Conservation (phyloP, 1,284 basidiomycete species). For the Cystobasidium sp. region DNA sequence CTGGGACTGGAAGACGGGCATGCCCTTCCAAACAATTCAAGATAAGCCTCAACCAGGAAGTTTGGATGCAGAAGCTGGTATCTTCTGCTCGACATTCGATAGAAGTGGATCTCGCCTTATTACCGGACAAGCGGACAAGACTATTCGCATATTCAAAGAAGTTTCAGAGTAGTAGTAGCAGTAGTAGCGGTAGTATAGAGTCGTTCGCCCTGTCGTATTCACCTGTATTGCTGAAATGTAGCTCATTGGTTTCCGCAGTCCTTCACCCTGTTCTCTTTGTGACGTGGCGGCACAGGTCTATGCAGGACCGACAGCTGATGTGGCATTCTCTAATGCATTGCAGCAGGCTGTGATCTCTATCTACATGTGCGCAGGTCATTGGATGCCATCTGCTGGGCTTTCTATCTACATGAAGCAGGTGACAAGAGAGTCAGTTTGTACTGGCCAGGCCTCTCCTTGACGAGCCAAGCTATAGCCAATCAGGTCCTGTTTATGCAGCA, state of each 20-base stretch:
- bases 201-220: neutral
- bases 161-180: slow-evolving; percentile 23
- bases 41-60: slow-evolving; percentile 96
- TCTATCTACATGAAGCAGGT: too few species aligned
- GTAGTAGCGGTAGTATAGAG: neutral
- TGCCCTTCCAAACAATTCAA: slow-evolving; percentile 90
- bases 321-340: too few species aligned
- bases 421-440: too few species aligned
- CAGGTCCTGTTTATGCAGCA: neutral
- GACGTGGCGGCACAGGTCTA: too few species aligned
- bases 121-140: slow-evolving; percentile 97
- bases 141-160: slow-evolving; percentile 69
- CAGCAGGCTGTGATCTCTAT: too few species aligned
- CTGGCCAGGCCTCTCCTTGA: too few species aligned
- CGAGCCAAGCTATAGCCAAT: too few species aligned
- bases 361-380: too few species aligned
- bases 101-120: slow-evolving; percentile 91
- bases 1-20: slow-evolving; percentile 94
- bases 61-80: slow-evolving; percentile 89
- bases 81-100: slow-evolving; percentile 93
- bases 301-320: too few species aligned
- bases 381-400: too few species aligned
- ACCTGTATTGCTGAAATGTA: slow-evolving; percentile 6
- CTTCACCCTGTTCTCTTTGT: neutral
- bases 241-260: slow-evolving; percentile 4